Evolutionary conservation across 2,329 filamentous ascomycete genomes (phyloP).

Genomic region (Plenodomus tracheiphilus): DNA sequence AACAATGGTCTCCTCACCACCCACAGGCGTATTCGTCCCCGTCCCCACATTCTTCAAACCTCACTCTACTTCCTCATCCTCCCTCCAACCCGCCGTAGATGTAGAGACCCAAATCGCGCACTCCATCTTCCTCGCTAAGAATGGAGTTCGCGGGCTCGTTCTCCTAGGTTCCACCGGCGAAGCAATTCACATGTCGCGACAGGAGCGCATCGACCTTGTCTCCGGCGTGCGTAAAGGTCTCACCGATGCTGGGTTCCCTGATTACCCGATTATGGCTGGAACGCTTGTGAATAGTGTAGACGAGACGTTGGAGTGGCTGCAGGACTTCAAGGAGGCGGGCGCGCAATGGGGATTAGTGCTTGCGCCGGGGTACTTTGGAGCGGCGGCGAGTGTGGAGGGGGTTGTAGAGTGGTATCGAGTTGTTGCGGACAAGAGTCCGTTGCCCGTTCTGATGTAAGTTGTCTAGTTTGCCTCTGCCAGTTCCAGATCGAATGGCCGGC

Average conservation of each 20-base stretch:
- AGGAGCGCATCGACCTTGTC: conserved; percentile 61
- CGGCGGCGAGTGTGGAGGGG: conserved; percentile 60
- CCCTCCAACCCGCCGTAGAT: conserved; percentile 58
- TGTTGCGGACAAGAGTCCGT: conserved; percentile 62
- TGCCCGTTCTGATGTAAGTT: conserved; percentile 64
- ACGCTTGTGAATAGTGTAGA: conserved; percentile 65
- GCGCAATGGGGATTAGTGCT: conserved; percentile 66
- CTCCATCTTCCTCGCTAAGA: conserved; percentile 62
- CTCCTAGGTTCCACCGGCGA: conserved; percentile 68
- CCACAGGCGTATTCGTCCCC: conserved; percentile 45
- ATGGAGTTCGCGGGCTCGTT: conserved; percentile 64
- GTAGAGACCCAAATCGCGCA: conserved; percentile 62
- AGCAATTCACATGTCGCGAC: conserved; percentile 62
- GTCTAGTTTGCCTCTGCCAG: neutral
- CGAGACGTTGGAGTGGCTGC: conserved; percentile 62
- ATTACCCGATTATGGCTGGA: conserved; percentile 65
- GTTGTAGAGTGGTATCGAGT: conserved; percentile 64
- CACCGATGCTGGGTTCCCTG: conserved; percentile 58
- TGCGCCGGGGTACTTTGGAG: conserved; percentile 67
- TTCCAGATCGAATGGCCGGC: too few relatives aligned
- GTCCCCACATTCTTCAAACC: conserved; percentile 68
- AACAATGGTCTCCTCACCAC: conserved; percentile 34
- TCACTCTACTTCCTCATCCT: conserved; percentile 47
- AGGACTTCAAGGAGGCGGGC: conserved; percentile 60
- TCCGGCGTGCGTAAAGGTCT: conserved; percentile 60